Evolutionary conservation across 2,329 filamentous ascomycete genomes (phyloP).

Genomic region (Phialophora tarda): DNA sequence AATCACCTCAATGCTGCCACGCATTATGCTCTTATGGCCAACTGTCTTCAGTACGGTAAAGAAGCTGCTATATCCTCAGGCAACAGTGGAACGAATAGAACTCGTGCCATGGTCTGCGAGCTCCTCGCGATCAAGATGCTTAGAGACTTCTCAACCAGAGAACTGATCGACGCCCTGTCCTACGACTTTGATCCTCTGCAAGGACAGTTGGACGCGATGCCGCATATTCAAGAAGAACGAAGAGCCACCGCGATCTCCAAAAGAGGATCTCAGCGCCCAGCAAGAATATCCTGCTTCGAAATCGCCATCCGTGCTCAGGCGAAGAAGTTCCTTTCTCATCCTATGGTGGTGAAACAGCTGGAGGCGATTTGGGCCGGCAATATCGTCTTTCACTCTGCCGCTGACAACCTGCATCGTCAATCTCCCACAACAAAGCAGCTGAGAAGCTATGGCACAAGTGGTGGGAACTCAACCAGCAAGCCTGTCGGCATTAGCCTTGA

Average conservation of each 20-base stretch:
- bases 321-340: conserved; percentile 90
- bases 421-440: conserved; percentile 27
- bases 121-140: conserved; percentile 86
- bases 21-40: conserved; percentile 88
- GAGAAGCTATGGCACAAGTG: conserved; percentile 49
- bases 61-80: conserved; percentile 81
- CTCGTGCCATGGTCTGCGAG: conserved; percentile 86
- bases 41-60: conserved; percentile 90
- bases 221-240: conserved; percentile 30
- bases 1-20: conserved; percentile 86
- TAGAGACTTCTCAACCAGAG: conserved; percentile 85
- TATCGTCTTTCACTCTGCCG: conserved; percentile 89
- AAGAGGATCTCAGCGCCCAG: conserved; percentile 60
- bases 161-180: conserved; percentile 90
- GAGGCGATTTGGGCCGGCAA: conserved; percentile 97
- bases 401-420: conserved; percentile 78
- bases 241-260: conserved; percentile 42
- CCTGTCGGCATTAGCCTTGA: conserved; percentile 29
- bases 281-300: conserved; percentile 86
- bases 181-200: conserved; percentile 95
- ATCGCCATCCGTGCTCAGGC: conserved; percentile 91
- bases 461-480: conserved; percentile 33
- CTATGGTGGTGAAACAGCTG: conserved; percentile 89
- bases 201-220: conserved; percentile 65
- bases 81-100: conserved; percentile 81